Evolutionary conservation across 2,329 filamentous ascomycete species (phyloP).

Genomic region (Tothia fuscella): DNA sequence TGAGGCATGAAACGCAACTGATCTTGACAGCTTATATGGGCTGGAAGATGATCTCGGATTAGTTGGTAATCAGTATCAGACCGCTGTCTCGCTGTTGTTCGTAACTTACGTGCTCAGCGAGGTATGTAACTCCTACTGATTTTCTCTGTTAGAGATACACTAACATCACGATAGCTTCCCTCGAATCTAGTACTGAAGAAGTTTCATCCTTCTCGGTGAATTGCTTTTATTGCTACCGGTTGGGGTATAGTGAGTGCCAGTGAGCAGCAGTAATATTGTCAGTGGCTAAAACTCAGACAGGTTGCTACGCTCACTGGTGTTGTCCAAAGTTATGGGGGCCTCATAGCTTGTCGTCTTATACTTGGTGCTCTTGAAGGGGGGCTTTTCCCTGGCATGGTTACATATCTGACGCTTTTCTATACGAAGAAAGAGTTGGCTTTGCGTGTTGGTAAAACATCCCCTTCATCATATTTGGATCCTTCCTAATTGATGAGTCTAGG

Average conservation of each 20-base stretch:
- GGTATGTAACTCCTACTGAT: constrained; percentile 1
- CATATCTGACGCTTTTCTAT: constrained; percentile 68
- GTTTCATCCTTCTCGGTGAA: constrained; percentile 31
- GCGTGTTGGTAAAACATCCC: constrained; percentile 32
- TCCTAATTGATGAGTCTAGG: constrained; percentile 31
- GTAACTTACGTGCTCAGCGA: constrained; percentile 35
- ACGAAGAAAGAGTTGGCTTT: constrained; percentile 60
- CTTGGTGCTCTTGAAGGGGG: constrained; percentile 57
- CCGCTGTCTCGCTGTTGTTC: constrained; percentile 32
- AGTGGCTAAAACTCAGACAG: background rate
- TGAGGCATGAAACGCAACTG: background rate
- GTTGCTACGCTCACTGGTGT: constrained; percentile 56
- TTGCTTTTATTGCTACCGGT: constrained; percentile 49
- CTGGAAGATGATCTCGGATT: constrained; percentile 52
- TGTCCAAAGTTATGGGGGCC: constrained; percentile 49
- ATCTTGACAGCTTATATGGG: constrained; percentile 37
- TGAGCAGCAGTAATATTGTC: too few relatives aligned
- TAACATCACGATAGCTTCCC: constrained; percentile 18
- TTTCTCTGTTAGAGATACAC: background rate
- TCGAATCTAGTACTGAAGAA: constrained; percentile 36
- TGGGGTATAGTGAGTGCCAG: constrained; percentile 42
- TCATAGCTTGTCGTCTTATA: constrained; percentile 57
- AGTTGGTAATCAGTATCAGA: constrained; percentile 55
- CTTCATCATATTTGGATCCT: too few relatives aligned
- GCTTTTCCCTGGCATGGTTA: constrained; percentile 54